phyloP scores from a whole-genome alignment of 495 filamentous ascomycete genomes.

The Chaetomium tenue region DNA sequence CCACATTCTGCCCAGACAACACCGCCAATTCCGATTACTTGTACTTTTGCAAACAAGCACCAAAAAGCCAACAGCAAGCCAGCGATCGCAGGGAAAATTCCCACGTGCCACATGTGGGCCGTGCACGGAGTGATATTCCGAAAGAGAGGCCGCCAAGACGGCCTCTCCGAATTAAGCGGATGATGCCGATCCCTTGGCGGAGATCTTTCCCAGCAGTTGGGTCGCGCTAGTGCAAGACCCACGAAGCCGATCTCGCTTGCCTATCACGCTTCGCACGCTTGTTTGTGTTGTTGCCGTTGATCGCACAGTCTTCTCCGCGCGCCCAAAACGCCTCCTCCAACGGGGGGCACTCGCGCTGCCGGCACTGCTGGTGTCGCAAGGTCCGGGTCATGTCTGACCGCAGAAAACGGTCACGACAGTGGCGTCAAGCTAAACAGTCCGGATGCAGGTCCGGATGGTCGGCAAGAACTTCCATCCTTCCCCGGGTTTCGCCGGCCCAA shows the following conservation, averaged over 20 bases:
- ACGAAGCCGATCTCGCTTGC: constrained; percentile 8
- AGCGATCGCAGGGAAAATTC: no score
- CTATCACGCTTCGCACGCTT: no score
- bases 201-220: constrained; percentile 14
- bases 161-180: constrained; percentile 23
- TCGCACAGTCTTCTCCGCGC: background rate
- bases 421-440: background rate
- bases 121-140: constrained; percentile 6
- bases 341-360: no score
- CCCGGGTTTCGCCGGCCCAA: background rate
- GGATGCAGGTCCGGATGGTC: background rate
- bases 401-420: background rate
- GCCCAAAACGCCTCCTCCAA: background rate
- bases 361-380: background rate
- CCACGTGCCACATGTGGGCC: constrained; percentile 1
- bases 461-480: background rate
- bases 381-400: background rate
- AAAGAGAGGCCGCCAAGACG: constrained; percentile 27
- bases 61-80: no score
- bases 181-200: constrained; percentile 15
- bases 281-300: background rate
- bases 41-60: no score
- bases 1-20: background rate
- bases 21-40: background rate
- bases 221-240: constrained; percentile 6